Percentiles rank a stretch among this genome's conserved stretches.
phyloP scores from a whole-genome alignment of 164 flowering plant genomes.

The Stephania cephalantha region DNA sequence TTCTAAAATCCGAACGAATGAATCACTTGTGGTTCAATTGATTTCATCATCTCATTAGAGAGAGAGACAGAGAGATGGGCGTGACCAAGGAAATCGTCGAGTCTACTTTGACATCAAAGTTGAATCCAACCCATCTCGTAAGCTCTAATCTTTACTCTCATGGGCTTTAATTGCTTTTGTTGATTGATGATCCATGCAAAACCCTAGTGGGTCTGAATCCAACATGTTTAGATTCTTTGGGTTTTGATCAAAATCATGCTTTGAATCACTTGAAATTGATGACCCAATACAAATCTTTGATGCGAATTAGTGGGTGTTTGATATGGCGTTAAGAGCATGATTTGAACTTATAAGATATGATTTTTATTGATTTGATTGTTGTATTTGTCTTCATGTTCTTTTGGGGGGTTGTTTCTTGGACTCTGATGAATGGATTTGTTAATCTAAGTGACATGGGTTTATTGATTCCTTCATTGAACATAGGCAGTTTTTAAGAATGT shows the following conservation, averaged over 20 bases:
- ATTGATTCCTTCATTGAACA: too few relatives aligned
- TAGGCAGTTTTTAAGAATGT: too few relatives aligned
- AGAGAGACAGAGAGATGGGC: conserved; percentile 1
- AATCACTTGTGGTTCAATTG: background rate
- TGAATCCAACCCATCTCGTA: conserved; percentile 7
- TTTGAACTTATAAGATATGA: background rate
- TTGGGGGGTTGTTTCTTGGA: too few relatives aligned
- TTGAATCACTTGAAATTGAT: background rate
- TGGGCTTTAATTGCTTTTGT: background rate
- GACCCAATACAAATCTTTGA: background rate
- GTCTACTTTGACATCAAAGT: conserved; percentile 1
- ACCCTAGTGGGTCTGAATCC: background rate
- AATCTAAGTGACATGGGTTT: too few relatives aligned
- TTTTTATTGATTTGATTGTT: too few relatives aligned
- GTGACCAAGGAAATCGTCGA: conserved; percentile 1
- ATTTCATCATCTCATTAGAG: background rate
- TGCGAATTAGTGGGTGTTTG: background rate
- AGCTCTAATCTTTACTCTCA: background rate
- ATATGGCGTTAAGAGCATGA: background rate
- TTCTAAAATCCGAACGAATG: background rate
- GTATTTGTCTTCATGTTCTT: too few relatives aligned
- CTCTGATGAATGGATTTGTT: too few relatives aligned
- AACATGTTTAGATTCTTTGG: background rate
- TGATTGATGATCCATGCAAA: background rate
- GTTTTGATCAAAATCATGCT: background rate